Conservation (phyloP, 371 early-diverging fungal species). For the Saksenaea vasiformis region DNA sequence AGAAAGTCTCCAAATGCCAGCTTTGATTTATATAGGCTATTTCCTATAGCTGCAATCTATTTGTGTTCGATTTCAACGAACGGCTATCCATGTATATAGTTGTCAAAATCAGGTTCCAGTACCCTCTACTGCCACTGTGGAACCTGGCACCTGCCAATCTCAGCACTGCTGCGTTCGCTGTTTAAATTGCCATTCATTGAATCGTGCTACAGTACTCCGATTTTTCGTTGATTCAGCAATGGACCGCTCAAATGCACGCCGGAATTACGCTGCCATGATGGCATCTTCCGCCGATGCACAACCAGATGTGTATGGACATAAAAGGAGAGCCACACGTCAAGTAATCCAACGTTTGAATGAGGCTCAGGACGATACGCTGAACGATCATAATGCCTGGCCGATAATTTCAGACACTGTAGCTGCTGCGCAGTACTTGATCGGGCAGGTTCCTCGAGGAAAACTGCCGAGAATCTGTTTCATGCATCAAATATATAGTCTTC, state of each 20-base stretch:
- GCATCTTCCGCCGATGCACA: neutral
- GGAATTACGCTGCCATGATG: conserved; percentile 5
- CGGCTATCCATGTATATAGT: too few relatives aligned
- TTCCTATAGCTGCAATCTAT: too few relatives aligned
- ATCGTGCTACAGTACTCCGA: too few relatives aligned
- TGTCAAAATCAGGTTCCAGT: too few relatives aligned
- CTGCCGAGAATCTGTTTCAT: conserved; percentile 30
- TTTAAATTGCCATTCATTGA: too few relatives aligned
- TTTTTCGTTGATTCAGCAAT: too few relatives aligned
- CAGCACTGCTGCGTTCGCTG: too few relatives aligned
- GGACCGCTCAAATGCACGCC: conserved; percentile 8
- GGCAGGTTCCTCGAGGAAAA: conserved; percentile 8
- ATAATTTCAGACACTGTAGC: conserved; percentile 30
- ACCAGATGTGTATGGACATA: conserved; percentile 15
- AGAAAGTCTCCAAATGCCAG: too few relatives aligned
- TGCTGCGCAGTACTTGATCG: conserved; percentile 37
- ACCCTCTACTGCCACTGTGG: too few relatives aligned
- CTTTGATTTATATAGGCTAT: too few relatives aligned
- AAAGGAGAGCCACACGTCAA: conserved; percentile 5
- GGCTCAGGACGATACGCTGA: conserved; percentile 17
- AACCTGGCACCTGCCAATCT: too few relatives aligned
- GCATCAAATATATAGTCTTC: conserved; percentile 43
- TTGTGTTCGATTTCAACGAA: too few relatives aligned
- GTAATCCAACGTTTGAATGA: neutral
- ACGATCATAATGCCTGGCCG: conserved; percentile 12